Percentiles rank a stretch among this genome's conserved stretches.
These are phyloP conservation scores for Diaporthe helianthi DNA, from an alignment of 2,329 filamentous ascomycete genomes.

Conservation along the genomic window DNA sequence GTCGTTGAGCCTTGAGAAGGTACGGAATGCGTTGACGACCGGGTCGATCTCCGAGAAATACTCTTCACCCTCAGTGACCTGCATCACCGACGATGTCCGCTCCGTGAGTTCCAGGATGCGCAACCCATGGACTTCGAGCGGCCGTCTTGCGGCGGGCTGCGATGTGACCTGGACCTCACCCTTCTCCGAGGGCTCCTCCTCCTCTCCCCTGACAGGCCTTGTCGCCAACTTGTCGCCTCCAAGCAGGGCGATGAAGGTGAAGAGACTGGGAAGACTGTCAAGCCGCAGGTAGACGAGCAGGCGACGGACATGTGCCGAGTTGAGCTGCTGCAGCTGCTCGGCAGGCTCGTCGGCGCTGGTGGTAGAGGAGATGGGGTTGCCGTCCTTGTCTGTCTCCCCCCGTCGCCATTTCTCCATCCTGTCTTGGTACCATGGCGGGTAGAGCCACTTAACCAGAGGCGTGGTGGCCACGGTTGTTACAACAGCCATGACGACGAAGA, in stretches of 20 bases:
- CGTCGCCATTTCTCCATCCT: slow-evolving; percentile 68
- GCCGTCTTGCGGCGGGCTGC: slow-evolving; percentile 47
- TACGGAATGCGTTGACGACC: slow-evolving; percentile 88
- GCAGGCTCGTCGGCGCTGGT: slow-evolving; percentile 38
- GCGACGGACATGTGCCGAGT: slow-evolving; percentile 58
- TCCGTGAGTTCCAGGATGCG: slow-evolving; percentile 88
- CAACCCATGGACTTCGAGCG: slow-evolving; percentile 81
- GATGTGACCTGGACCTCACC: slow-evolving; percentile 38
- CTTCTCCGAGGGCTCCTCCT: slow-evolving; percentile 36
- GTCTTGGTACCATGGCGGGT: slow-evolving; percentile 69
- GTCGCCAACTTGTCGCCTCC: slow-evolving; percentile 48
- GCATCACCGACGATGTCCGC: slow-evolving; percentile 94
- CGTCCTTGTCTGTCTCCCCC: slow-evolving; percentile 89
- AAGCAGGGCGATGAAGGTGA: slow-evolving; percentile 82
- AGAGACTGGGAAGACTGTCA: slow-evolving; percentile 82
- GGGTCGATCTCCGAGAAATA: slow-evolving; percentile 73
- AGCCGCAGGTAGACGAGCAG: slow-evolving; percentile 83
- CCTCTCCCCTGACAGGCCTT: slow-evolving; percentile 35
- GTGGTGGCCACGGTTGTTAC: slow-evolving; percentile 82
- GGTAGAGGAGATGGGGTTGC: slow-evolving; percentile 46
- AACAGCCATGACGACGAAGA: slow-evolving; percentile 93
- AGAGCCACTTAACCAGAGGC: slow-evolving; percentile 75
- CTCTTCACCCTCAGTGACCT: slow-evolving; percentile 83
- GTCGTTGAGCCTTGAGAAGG: slow-evolving; percentile 84
- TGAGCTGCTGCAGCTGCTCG: slow-evolving; percentile 42